Percentiles rank a stretch among this genome's conserved stretches.
These are phyloP conservation scores for Fennellomyces sp. DNA, from an alignment of 371 early-diverging fungal genomes.

Conservation along the genomic window DNA sequence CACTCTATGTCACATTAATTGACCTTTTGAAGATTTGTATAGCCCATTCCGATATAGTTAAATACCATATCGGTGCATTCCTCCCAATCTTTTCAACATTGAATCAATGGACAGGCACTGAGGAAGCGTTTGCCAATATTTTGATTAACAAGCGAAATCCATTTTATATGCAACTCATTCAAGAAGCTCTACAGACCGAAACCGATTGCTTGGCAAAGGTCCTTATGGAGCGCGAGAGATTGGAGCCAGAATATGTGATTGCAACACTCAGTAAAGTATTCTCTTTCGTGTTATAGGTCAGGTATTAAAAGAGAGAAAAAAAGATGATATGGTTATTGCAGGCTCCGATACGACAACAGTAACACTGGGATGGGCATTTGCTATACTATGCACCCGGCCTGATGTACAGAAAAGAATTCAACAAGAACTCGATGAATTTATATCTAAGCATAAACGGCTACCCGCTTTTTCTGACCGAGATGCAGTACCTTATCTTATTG, in stretches of 20 bases:
- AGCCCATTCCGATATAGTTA: background rate
- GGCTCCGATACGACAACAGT: constrained; percentile 14
- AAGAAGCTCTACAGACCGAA: background rate
- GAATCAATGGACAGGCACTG: background rate
- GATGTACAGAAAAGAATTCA: constrained; percentile 14
- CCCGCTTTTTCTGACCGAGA: constrained; percentile 21
- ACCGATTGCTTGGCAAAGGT: constrained; percentile 2
- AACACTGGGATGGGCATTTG: constrained; percentile 14
- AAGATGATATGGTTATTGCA: constrained; percentile 11
- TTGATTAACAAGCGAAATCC: background rate
- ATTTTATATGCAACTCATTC: background rate
- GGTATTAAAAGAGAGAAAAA: no score
- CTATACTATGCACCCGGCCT: constrained; percentile 8
- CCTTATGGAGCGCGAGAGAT: background rate
- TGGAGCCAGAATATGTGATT: background rate
- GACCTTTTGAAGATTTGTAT: background rate
- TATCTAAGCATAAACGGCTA: constrained; percentile 14
- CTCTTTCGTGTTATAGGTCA: no score
- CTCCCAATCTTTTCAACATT: background rate
- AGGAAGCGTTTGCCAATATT: background rate
- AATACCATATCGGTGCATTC: background rate
- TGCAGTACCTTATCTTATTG: constrained; percentile 23
- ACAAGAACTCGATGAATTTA: constrained; percentile 14
- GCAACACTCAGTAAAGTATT: background rate
- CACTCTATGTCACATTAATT: background rate